These are phyloP conservation scores for Debaryomycetaceae sp. DNA, from an alignment of 1,139 yeast species.

Conservation along the genomic window DNA sequence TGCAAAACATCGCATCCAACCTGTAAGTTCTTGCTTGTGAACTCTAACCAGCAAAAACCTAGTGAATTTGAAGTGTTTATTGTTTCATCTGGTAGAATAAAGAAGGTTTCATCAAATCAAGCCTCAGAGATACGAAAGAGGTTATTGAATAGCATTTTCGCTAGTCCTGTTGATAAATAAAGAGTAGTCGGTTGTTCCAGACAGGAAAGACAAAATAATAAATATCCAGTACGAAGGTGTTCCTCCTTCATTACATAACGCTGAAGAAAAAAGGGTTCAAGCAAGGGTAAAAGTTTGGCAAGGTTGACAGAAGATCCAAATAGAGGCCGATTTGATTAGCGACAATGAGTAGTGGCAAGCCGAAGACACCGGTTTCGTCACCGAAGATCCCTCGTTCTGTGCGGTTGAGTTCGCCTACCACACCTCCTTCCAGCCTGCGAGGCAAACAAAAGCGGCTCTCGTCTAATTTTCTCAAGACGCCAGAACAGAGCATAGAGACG, in stretches of 20 bases:
- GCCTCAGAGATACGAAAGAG: background rate
- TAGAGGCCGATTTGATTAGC: too few species aligned
- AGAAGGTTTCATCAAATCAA: background rate
- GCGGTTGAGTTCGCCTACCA: conserved; percentile 20
- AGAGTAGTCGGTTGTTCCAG: too few species aligned
- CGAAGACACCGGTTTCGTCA: conserved; percentile 35
- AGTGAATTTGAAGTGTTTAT: background rate
- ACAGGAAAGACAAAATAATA: too few species aligned
- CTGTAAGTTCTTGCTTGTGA: too few species aligned
- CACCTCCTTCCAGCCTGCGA: conserved; percentile 25
- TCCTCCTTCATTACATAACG: too few species aligned
- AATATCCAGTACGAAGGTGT: too few species aligned
- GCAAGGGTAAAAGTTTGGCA: too few species aligned
- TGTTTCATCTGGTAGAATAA: background rate
- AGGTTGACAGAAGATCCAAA: too few species aligned
- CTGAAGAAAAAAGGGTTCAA: too few species aligned
- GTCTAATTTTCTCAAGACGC: conserved; percentile 27
- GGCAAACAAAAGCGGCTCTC: conserved; percentile 19
- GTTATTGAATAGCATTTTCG: too few species aligned
- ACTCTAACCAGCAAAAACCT: background rate
- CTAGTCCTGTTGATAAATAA: too few species aligned
- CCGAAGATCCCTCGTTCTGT: conserved; percentile 19
- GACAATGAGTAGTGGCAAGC: conserved; percentile 19
- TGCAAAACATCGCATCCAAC: too few species aligned
- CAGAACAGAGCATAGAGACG: conserved; percentile 21